A percentile compares a stretch with the other conserved stretches of the same genome.
Conservation (phyloP, 257 asterid species). For the Nicotiana benthamiana region DNA sequence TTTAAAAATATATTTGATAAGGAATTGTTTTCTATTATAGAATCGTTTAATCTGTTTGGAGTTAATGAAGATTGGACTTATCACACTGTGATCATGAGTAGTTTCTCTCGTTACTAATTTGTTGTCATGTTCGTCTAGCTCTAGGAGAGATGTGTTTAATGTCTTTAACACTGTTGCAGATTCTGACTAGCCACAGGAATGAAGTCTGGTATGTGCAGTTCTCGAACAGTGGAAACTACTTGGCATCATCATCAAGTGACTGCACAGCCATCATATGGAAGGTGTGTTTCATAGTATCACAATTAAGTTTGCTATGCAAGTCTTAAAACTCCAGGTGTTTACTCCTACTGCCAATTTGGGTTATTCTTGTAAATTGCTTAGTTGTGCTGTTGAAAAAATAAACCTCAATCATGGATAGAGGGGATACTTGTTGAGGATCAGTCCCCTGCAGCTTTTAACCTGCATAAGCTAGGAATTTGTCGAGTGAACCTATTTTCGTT, state of each 20-base stretch:
- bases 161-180: constrained; percentile 37
- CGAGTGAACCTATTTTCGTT: background rate
- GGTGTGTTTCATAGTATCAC: constrained; percentile 30
- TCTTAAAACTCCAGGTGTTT: background rate
- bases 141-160: background rate
- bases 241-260: constrained; percentile 87
- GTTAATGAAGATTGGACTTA: background rate
- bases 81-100: background rate
- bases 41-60: background rate
- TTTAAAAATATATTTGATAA: no score
- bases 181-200: constrained; percentile 55
- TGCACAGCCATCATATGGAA: constrained; percentile 85
- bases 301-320: background rate
- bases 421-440: background rate
- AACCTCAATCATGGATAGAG: background rate
- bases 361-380: background rate
- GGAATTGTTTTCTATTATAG: background rate
- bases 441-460: background rate
- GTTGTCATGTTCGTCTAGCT: background rate
- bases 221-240: constrained; percentile 64
- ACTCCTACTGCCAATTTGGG: background rate
- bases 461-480: background rate
- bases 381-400: background rate
- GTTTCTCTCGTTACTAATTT: background rate
- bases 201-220: constrained; percentile 98